These are phyloP conservation scores for Leccinum longicurvipes DNA, from an alignment of 768 basidiomycete genomes.

Conservation along the genomic window DNA sequence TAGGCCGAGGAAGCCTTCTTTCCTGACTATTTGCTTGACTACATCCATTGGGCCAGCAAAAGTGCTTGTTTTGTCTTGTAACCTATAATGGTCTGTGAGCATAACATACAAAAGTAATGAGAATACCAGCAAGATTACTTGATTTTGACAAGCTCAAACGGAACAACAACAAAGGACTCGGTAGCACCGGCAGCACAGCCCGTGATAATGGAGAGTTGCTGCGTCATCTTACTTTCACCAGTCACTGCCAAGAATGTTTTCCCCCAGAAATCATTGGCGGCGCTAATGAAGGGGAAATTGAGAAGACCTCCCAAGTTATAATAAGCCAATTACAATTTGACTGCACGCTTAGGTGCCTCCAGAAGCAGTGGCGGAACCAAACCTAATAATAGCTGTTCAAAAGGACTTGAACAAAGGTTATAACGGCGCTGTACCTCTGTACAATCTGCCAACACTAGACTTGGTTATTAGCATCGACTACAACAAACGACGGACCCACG, in stretches of 20 bases:
- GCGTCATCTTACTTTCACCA: slow-evolving; percentile 85
- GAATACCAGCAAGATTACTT: slow-evolving; percentile 42
- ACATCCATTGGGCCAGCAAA: slow-evolving; percentile 93
- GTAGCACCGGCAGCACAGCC: slow-evolving; percentile 95
- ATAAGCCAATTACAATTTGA: slow-evolving; percentile 70
- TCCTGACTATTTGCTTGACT: slow-evolving; percentile 70
- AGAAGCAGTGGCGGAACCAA: slow-evolving; percentile 93
- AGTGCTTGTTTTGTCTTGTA: slow-evolving; percentile 91
- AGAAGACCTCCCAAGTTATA: not conserved
- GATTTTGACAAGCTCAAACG: slow-evolving; percentile 94
- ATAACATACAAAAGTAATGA: not conserved
- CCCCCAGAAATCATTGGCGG: slow-evolving; percentile 96
- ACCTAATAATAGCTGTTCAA: slow-evolving; percentile 40
- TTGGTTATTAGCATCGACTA: not conserved
- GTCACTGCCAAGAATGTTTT: slow-evolving; percentile 60
- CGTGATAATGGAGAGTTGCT: slow-evolving; percentile 81
- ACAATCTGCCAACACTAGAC: slow-evolving; percentile 71
- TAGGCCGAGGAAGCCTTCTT: slow-evolving; percentile 79
- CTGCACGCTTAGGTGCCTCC: slow-evolving; percentile 97
- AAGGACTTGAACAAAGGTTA: not conserved
- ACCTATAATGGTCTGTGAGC: slow-evolving; percentile 35
- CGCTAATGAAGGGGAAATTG: slow-evolving; percentile 37
- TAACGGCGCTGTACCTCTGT: slow-evolving; percentile 58
- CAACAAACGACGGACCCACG: not conserved
- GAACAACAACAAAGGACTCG: slow-evolving; percentile 92